Conservation (phyloP, 1,284 basidiomycete genomes). For the Ceratobasidium sp. region DNA sequence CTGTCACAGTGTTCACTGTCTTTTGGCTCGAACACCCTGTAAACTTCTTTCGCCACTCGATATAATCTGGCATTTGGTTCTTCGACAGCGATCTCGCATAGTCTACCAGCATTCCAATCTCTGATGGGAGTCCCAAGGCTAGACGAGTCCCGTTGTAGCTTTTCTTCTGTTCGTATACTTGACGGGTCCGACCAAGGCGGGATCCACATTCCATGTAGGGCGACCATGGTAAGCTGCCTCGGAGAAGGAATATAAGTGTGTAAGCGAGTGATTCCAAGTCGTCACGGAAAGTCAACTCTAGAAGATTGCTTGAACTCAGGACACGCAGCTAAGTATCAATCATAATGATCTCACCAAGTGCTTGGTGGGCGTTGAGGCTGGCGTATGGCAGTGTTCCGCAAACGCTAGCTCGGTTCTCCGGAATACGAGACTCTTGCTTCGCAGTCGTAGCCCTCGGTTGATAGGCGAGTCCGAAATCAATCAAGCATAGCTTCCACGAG, state of each 20-base stretch:
- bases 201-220: constrained; percentile 76
- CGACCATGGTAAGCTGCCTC: constrained; percentile 93
- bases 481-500: constrained; percentile 80
- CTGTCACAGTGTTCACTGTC: neutral
- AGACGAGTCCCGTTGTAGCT: constrained; percentile 60
- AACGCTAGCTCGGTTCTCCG: constrained; percentile 81
- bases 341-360: constrained; percentile 71
- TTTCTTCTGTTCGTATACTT: constrained; percentile 57
- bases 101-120: constrained; percentile 73
- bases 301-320: constrained; percentile 8
- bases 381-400: constrained; percentile 95
- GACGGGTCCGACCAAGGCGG: constrained; percentile 64
- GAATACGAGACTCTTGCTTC: constrained; percentile 91
- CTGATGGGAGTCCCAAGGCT: constrained; percentile 62
- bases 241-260: constrained; percentile 93
- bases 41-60: neutral
- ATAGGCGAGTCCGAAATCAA: constrained; percentile 99
- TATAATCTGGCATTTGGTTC: constrained; percentile 92
- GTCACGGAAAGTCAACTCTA: constrained; percentile 89
- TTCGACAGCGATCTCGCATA: constrained; percentile 90
- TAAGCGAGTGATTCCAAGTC: constrained; percentile 94
- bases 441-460: constrained; percentile 89
- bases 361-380: constrained; percentile 94
- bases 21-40: too few relatives aligned
- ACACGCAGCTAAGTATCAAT: too few relatives aligned